Evolutionary conservation across 805 yeast genomes (phyloP), one percentile per base, ranked within the genome.

Genomic region (Grigorovia transvaalensis): DNA sequence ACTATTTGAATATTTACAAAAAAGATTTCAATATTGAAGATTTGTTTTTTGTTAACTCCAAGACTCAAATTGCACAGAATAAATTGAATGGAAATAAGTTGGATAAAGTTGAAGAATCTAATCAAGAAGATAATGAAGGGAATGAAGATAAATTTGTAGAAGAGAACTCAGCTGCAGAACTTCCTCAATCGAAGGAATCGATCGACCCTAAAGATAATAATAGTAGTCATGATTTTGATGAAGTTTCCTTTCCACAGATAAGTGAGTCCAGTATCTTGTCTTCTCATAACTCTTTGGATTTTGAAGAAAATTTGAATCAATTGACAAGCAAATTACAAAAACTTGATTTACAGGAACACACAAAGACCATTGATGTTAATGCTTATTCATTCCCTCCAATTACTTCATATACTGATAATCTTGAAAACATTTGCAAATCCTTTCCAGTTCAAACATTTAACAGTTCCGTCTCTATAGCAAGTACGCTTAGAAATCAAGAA

Each of bases 401-500:
- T 33, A 51, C 51, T 41, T 53, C 49, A 19, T 54, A 49, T 40
- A 43, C 29, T 9, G 56, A 57, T 11, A 66, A 63, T 48, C 45
- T 54, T 40, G 33, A 58, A 9, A 54, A 54, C 20, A 49, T 59
- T 19, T 45, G 50, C 8, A 49, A 60, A 19, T 55, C 64, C 3
- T 57, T 55, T 40, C 55, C 61, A 9, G 51, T 53, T 11, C 50
- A 57, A n/a, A 46, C 46, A 9, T 49, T 52, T n/a, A 52, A 52
- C 13, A 40, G 48, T 17, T 43, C 50, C 1, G 17, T 23, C 11
- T 48, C 50, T 8, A 17, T 19, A 12, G 9, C 23, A 7, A 33
- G 46, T 1, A 47, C 57, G 6, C 63, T 63, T 44, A 54, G 56
- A 29, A 56, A 62, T 7, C 63, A 60, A 45, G 65, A 61, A 45